Percentiles rank a stretch among this genome's conserved stretches.
These are phyloP conservation scores for Sergeia podlipaevii DNA, from an alignment of 208 protist species.

Conservation along the genomic window DNA sequence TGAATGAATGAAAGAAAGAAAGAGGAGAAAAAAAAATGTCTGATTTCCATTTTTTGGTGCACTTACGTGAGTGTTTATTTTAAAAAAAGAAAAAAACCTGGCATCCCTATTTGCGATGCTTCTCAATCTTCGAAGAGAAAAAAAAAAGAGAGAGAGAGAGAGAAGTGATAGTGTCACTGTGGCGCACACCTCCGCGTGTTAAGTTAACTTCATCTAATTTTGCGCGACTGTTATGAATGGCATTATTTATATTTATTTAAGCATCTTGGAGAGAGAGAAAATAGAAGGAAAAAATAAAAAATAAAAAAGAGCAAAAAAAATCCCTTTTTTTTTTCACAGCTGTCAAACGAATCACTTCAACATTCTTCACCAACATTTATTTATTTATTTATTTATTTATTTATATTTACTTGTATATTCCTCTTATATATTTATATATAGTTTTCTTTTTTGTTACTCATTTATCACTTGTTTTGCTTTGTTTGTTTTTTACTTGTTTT, in stretches of 20 bases:
- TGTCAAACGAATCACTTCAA: too few species aligned
- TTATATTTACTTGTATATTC: background rate
- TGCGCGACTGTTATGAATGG: too few species aligned
- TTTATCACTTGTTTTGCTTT: background rate
- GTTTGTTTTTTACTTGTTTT: background rate
- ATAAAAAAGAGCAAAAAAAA: too few species aligned
- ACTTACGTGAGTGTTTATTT: constrained; percentile 2
- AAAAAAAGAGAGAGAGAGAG: too few species aligned
- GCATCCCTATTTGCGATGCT: too few species aligned
- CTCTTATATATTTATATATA: background rate
- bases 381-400: background rate
- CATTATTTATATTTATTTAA: too few species aligned
- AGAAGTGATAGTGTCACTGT: constrained; percentile 3
- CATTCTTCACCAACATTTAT: background rate
- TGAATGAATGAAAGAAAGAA: background rate
- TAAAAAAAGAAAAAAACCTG: too few species aligned
- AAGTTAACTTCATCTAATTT: background rate
- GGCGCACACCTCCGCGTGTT: background rate
- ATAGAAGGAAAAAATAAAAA: too few species aligned
- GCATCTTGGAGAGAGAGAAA: too few species aligned
- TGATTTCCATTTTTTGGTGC: background rate
- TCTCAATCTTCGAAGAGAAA: background rate
- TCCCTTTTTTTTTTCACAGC: background rate
- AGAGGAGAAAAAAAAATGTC: background rate
- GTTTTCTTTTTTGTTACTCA: background rate